phyloP scores from a whole-genome alignment of 2,329 filamentous ascomycete species.

The Sporothrix curviconia region DNA sequence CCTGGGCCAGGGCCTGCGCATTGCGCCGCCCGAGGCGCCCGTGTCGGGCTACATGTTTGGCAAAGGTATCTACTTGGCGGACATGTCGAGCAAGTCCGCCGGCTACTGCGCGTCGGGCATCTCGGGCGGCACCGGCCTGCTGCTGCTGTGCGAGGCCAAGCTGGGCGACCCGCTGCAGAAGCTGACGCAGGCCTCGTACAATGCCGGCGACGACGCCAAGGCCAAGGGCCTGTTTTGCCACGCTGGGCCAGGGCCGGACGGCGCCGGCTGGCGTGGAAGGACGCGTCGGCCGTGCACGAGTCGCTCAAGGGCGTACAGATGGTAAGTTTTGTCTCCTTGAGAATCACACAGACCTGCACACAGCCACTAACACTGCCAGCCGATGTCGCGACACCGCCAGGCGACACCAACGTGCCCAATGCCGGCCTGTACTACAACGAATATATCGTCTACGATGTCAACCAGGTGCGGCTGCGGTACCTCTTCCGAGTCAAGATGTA shows the following conservation, averaged over 20 bases:
- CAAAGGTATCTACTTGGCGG: slow-evolving; percentile 82
- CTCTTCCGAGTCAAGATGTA: slow-evolving; percentile 56
- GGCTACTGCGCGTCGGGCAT: slow-evolving; percentile 61
- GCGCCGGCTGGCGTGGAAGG: slow-evolving; percentile 68
- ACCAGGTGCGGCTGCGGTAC: slow-evolving; percentile 64
- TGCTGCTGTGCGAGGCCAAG: slow-evolving; percentile 80
- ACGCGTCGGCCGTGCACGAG: slow-evolving; percentile 60
- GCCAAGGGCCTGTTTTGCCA: slow-evolving; percentile 55
- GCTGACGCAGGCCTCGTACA: slow-evolving; percentile 50
- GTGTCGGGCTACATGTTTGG: slow-evolving; percentile 81
- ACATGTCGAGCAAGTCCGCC: slow-evolving; percentile 77
- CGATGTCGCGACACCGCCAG: slow-evolving; percentile 38
- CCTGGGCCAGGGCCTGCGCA: slow-evolving; percentile 75
- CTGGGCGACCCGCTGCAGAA: slow-evolving; percentile 69
- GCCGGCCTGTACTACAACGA: slow-evolving; percentile 62
- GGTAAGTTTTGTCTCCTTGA: slow-evolving; percentile 48
- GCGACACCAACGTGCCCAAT: slow-evolving; percentile 38
- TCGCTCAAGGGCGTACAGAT: slow-evolving; percentile 63
- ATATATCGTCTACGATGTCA: slow-evolving; percentile 64
- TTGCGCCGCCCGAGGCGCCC: slow-evolving; percentile 78
- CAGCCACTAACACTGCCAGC: slow-evolving; percentile 11
- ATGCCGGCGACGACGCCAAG: slow-evolving; percentile 58
- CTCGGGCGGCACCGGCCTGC: slow-evolving; percentile 63
- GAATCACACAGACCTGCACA: too few species aligned
- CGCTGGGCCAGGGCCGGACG: slow-evolving; percentile 60